A percentile compares a stretch with the other conserved stretches of the same genome.
Evolutionary conservation across 768 basidiomycete species (phyloP).

Genomic region (Cytidiella melzeri): DNA sequence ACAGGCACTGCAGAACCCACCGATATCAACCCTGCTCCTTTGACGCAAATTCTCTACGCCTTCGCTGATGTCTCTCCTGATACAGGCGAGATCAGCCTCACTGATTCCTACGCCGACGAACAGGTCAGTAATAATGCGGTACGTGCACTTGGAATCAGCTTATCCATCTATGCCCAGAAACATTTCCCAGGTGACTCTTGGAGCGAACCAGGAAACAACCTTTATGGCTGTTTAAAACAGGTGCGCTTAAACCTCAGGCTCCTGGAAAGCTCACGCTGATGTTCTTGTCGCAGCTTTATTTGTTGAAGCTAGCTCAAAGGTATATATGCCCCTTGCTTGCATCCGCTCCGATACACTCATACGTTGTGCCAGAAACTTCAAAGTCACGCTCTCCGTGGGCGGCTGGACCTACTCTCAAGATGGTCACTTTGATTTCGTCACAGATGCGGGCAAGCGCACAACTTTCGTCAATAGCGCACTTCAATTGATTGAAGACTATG

Average conservation of each 20-base stretch:
- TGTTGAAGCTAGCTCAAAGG: constrained; percentile 59
- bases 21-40: constrained; percentile 47
- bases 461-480: constrained; percentile 60
- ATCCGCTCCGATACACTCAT: background rate
- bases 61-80: constrained; percentile 68
- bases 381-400: constrained; percentile 47
- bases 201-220: constrained; percentile 68
- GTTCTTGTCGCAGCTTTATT: constrained; percentile 31
- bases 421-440: constrained; percentile 64
- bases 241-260: constrained; percentile 25
- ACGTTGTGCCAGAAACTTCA: constrained; percentile 32
- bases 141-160: no score
- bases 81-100: constrained; percentile 57
- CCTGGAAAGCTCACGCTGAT: background rate
- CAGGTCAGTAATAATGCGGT: constrained; percentile 44
- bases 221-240: constrained; percentile 81
- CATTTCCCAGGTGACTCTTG: constrained; percentile 68
- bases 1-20: constrained; percentile 56
- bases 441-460: constrained; percentile 39
- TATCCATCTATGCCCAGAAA: no score
- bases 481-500: constrained; percentile 63
- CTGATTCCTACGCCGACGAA: constrained; percentile 71
- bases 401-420: constrained; percentile 69
- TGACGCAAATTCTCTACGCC: constrained; percentile 77
- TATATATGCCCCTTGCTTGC: background rate